Evolutionary conservation across 2,329 filamentous ascomycete genomes (phyloP), one percentile per base, ranked within the genome.

Genomic region (Alternaria sp.): DNA sequence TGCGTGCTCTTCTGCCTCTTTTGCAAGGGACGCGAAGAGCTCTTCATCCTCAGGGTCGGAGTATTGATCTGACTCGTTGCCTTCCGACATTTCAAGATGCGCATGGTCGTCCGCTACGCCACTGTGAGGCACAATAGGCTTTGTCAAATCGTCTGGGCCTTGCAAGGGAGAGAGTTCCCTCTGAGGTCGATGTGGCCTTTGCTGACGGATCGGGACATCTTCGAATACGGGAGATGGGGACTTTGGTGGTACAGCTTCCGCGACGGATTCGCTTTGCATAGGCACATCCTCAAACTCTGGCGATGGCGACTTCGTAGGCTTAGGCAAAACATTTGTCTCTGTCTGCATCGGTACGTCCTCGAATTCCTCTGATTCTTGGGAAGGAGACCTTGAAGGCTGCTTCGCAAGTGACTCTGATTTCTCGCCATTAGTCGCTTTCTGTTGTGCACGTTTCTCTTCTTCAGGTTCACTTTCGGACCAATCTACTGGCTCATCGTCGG

Each of bases 31-130:
- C 7, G 87, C 88, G 57, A 98, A 86, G 7, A 99, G 85, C 69
- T 97, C 93, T 74, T 94, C 94, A 64, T 98, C 94, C 78, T 97
- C 95, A 0, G 93, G 91, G 66, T 98, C 94, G 34, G 92, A 95
- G 69, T 84, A 84, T 54, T 78, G 70, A 38, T 78, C 77, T 11
- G 74, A 76, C 6, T 76, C 73, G 27, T 78, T 65, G 2, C 38
- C 40, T 25, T 71, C 74, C 8, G 66, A 66, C 11, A 74, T 34
- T 1, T 73, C 73, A 2, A 74, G 57, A 30, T 66, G 68, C 20
- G 64, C 63, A 25, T 65, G 66, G 28, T 78, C 74, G 30, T 78
- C 68, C 3, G 71, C 76, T 20, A 76, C 59, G 10, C 74, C 73
- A 9, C 76, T 69, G 25, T 73, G 62, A 6, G 78, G 71, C 4